Evolutionary conservation across 2,329 filamentous ascomycete species (phyloP).

Genomic region (Penicillium occitanis): DNA sequence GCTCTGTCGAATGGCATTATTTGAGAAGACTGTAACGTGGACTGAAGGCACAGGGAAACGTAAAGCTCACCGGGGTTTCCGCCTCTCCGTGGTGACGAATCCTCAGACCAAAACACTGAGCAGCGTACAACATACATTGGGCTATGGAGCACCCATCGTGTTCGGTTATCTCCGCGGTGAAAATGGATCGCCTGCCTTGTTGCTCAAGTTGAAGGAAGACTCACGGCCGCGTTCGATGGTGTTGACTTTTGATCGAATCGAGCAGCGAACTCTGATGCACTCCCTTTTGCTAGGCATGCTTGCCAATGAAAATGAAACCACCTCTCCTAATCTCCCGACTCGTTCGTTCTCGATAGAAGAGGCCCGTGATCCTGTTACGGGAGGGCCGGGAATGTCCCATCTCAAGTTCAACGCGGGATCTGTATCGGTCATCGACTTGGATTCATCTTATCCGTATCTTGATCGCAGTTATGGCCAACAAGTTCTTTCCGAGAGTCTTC

Average conservation of each 20-base stretch:
- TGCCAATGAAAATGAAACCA: conserved; percentile 65
- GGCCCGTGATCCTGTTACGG: conserved; percentile 37
- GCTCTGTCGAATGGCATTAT: conserved; percentile 71
- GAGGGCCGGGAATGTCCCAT: conserved; percentile 32
- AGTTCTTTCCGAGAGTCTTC: conserved; percentile 72
- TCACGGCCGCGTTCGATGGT: conserved; percentile 69
- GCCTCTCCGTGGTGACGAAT: conserved; percentile 74
- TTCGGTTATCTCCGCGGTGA: conserved; percentile 77
- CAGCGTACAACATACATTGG: conserved; percentile 69
- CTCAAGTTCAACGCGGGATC: conserved; percentile 40
- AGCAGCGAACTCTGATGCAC: conserved; percentile 69
- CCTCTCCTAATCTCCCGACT: conserved; percentile 69
- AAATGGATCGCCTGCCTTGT: conserved; percentile 65
- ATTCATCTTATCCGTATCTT: conserved; percentile 52
- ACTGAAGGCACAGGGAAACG: conserved; percentile 71
- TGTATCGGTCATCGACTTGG: conserved; percentile 66
- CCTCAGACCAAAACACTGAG: conserved; percentile 75
- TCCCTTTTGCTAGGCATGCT: conserved; percentile 70
- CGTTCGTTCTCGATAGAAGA: conserved; percentile 63
- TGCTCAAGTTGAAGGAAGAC: conserved; percentile 68
- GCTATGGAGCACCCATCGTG: conserved; percentile 66
- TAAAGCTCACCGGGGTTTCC: conserved; percentile 73
- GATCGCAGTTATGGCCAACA: conserved; percentile 63
- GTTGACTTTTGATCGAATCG: conserved; percentile 72
- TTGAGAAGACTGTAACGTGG: conserved; percentile 68